These are phyloP conservation scores for Wickerhamiella domercqiae DNA, from an alignment of 805 yeast species.

Conservation along the genomic window DNA sequence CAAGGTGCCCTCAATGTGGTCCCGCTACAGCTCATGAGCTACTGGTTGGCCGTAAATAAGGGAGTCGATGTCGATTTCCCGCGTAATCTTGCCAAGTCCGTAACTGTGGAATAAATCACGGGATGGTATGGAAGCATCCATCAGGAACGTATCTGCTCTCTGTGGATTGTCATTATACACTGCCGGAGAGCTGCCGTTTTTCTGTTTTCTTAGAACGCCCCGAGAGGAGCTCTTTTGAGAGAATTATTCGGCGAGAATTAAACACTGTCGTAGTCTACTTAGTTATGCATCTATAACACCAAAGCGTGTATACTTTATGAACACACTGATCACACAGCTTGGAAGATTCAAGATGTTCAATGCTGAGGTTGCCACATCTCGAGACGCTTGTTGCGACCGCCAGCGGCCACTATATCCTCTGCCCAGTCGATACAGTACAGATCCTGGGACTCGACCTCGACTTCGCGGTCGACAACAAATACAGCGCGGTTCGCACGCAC, in stretches of 20 bases:
- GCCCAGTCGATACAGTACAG: conserved; percentile 79
- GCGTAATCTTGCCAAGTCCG: conserved; percentile 94
- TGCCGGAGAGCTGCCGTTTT: too few species aligned
- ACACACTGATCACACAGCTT: too few species aligned
- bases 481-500: conserved; percentile 69
- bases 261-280: too few species aligned
- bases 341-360: too few species aligned
- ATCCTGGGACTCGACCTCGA: conserved; percentile 34
- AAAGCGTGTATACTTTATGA: too few species aligned
- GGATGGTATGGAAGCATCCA: not conserved
- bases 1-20: conserved; percentile 91
- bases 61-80: conserved; percentile 98
- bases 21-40: conserved; percentile 90
- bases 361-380: conserved; percentile 54
- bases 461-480: conserved; percentile 68
- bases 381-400: conserved; percentile 85
- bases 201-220: too few species aligned
- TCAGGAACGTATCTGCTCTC: too few species aligned
- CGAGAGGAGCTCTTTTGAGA: too few species aligned
- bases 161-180: not conserved
- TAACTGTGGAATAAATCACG: conserved; percentile 66
- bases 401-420: conserved; percentile 68
- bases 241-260: too few species aligned
- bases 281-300: too few species aligned
- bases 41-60: conserved; percentile 89